A percentile compares a stretch with the other conserved stretches of the same genome.
These are phyloP conservation scores for Leishmania turanica DNA, from an alignment of 208 protist species.

Conservation along the genomic window DNA sequence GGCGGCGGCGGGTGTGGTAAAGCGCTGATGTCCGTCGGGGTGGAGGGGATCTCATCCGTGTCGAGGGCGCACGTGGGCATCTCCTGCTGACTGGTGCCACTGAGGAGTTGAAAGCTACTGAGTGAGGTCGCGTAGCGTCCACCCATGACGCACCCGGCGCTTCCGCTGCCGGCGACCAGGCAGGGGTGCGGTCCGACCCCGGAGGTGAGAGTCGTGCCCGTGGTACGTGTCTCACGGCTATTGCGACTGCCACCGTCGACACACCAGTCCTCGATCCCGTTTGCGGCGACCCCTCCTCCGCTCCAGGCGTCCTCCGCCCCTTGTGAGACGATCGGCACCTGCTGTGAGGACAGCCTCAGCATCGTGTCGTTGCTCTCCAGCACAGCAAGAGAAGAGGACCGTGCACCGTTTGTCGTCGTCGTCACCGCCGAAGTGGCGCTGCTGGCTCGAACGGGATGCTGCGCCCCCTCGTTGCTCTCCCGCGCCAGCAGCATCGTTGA, in stretches of 20 bases:
- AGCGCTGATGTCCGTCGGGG: slow-evolving; percentile 9
- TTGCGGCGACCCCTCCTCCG: background rate
- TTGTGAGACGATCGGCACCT: background rate
- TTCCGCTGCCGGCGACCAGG: background rate
- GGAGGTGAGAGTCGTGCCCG: background rate
- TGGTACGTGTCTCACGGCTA: slow-evolving; percentile 2
- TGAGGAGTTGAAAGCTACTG: slow-evolving; percentile 17
- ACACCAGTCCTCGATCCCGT: slow-evolving; percentile 5
- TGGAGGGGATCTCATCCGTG: slow-evolving; percentile 20
- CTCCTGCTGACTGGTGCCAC: slow-evolving; percentile 13
- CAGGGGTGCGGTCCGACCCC: background rate
- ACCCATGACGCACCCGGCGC: background rate
- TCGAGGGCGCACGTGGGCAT: slow-evolving; percentile 14
- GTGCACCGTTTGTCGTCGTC: background rate
- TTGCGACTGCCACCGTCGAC: slow-evolving; percentile 8
- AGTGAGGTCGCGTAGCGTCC: slow-evolving; percentile 10
- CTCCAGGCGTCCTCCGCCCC: background rate
- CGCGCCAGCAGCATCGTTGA: slow-evolving; percentile 31
- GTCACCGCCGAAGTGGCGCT: background rate
- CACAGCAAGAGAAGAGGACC: background rate
- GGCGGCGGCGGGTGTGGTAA: background rate
- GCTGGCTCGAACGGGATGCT: background rate
- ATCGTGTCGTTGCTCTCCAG: background rate
- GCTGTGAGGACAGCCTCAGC: background rate
- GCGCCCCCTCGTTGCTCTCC: slow-evolving; percentile 13